phyloP scores from a whole-genome alignment of 495 filamentous ascomycete species.

The Penicillium riverlandense region DNA sequence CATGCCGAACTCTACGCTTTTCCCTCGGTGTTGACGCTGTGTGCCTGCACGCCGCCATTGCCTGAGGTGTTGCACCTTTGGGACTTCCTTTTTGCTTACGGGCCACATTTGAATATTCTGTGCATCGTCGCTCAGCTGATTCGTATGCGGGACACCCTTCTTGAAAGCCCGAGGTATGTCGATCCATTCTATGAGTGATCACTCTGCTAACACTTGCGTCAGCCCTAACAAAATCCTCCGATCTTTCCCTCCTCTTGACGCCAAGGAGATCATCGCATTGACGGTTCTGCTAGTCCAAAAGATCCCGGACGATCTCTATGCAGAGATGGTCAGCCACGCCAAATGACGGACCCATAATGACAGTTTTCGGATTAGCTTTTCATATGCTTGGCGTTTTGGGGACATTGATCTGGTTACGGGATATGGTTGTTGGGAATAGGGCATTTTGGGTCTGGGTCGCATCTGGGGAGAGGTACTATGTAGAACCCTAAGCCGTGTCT shows the following conservation, averaged over 20 bases:
- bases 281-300: conserved; percentile 74
- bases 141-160: conserved; percentile 74
- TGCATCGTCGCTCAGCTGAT: conserved; percentile 97
- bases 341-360: conserved; percentile 37
- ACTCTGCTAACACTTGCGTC: conserved; percentile 8
- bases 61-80: conserved; percentile 93
- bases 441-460: not conserved
- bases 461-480: too few species aligned
- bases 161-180: conserved; percentile 73
- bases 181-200: not conserved
- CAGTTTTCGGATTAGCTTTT: not conserved
- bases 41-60: conserved; percentile 92
- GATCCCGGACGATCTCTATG: conserved; percentile 84
- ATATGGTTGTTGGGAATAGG: conserved; percentile 2
- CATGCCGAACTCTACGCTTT: conserved; percentile 97
- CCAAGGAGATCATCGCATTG: conserved; percentile 70
- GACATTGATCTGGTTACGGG: conserved; percentile 1
- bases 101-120: conserved; percentile 86
- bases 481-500: too few species aligned
- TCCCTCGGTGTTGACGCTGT: conserved; percentile 87
- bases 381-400: conserved; percentile 13
- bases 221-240: conserved; percentile 89
- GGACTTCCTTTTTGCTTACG: conserved; percentile 97
- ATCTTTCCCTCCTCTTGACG: conserved; percentile 79
- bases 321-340: conserved; percentile 80